Base-by-base conservation (phyloP, 2,329 filamentous ascomycete species). In the Rugonectria rugulosa region DNA sequence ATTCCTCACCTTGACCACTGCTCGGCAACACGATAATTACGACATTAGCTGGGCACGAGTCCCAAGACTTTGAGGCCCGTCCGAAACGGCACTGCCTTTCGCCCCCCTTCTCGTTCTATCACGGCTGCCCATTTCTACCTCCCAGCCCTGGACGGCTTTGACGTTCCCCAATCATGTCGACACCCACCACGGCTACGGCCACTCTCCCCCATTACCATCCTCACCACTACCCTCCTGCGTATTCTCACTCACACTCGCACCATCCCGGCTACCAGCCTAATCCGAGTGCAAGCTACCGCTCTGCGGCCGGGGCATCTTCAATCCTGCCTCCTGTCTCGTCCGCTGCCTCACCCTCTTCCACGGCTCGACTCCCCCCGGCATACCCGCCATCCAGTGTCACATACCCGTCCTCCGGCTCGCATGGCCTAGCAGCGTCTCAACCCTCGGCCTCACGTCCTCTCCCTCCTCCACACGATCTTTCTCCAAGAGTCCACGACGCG, bases 111-210 rank as follows among this genome's bases (percentile, higher is more conserved):
- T 47, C 38, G 51, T 55, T 52, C 36, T 43, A 49, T 56, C 50
- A 53, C 54, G 50, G 29, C 43, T 37, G 59, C 48, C 49, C 56
- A 55, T 48, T 54, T 34, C 54, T 60, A 34, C 38, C 49, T 57
- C 36, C 49, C 44, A 52, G 62, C 60, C 63, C 61, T 62, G 62
- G 61, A 56, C 56, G 64, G 64, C 62, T 66, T 48, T 67, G 60
- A 50, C 57, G n/a, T 31, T 62, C 52, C 55, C 50, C 46, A 63
- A 63, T 64, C 68, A 93, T 94, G 90, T 93, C 90, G 81, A 92
- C 90, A 66, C 90, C 90, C 65, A 91, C 89, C 60, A 89, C 88
- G 70, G 88, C 88, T 68, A 89, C 88, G 73, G 87, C 87, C 70
- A 89, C 87, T 65, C 81, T 91, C 70, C 87, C 87, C 72, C 85